Evolutionary conservation across 257 asterid species (phyloP).

Genomic region (Cruciata laevipes): DNA sequence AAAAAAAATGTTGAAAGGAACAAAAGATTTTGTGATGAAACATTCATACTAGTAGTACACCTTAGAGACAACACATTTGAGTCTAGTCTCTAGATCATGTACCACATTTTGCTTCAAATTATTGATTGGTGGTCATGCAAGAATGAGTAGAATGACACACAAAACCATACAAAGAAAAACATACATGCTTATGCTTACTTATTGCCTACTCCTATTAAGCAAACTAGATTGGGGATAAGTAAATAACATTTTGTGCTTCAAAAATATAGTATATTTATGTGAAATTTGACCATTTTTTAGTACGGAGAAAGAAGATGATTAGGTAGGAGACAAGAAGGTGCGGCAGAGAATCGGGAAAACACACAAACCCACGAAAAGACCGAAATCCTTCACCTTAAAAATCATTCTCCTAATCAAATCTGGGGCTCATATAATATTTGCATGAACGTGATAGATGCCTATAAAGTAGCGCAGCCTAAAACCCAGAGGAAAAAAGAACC

Average conservation of each 20-base stretch:
- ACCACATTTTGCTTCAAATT: background rate
- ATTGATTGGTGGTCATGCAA: background rate
- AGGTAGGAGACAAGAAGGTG: slow-evolving; percentile 11
- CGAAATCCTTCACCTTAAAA: slow-evolving; percentile 5
- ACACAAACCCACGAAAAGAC: slow-evolving; percentile 5
- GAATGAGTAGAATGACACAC: background rate
- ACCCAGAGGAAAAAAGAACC: background rate
- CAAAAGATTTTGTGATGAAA: too few relatives aligned
- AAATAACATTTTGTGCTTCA: too few relatives aligned
- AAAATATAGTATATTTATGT: too few relatives aligned
- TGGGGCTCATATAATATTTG: background rate
- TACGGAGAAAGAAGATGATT: too few relatives aligned
- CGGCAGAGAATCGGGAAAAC: slow-evolving; percentile 6
- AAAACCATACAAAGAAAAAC: background rate
- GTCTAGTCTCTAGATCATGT: too few relatives aligned
- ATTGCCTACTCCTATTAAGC: too few relatives aligned
- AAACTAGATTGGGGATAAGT: too few relatives aligned
- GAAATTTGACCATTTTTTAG: too few relatives aligned
- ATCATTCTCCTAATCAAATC: slow-evolving; percentile 7
- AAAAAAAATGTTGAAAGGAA: too few relatives aligned
- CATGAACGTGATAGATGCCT: background rate
- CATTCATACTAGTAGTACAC: too few relatives aligned
- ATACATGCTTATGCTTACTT: too few relatives aligned
- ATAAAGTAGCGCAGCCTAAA: background rate
- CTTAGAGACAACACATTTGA: too few relatives aligned